Base-by-base conservation (phyloP, 2,329 filamentous ascomycete genomes). In the Aspergillus hortae region DNA sequence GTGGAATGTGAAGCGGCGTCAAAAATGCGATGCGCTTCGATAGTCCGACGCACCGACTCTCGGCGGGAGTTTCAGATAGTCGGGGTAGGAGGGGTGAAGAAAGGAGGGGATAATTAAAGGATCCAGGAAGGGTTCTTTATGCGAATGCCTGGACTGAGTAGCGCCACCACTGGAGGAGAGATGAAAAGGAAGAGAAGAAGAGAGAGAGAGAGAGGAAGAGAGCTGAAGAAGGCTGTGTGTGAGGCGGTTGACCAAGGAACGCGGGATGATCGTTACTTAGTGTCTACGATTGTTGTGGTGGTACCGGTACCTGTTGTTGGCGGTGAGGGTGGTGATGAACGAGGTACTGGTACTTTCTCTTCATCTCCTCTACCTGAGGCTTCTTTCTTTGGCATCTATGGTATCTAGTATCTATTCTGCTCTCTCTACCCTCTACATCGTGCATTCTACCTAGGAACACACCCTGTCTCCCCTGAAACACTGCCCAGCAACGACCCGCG, bases 1-100 rank as follows among this genome's bases (percentile, higher is more conserved):
- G 44, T 55, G 56, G 61, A 61, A 62, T 62, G 62, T 53, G 48
- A 30, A 45, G 48, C 45, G 49, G 49, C 47, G 47, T 47, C 23
- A 30, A 42, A 3, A 11, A 48, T 23, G 23, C 23, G 23, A 44
- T 43, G 48, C 30, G 44, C 41, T 42, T 45, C 32, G 43, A 50
- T 55, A 54, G 53, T 25, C 44, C 44, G 36, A 44, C 35, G 46
- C 44, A 44, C 40, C 48, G 45, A 44, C 44, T 52, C 44, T 52
- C 53, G 55, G 52, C 45, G 46, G 36, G 19, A 53, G 56, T 48
- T 56, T 53, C 48, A 48, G 50, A 53, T 45, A 54, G 52, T 44
- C 48, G 49, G 35, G 27, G 23, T 35, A 17, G 14, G 38, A 44
- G 25, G 32, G 32, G 21, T 33, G 33, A 32, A 23, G 30, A 17